Base-by-base conservation (phyloP, 441 rosid genomes). In the Gossypium trilobum region DNA sequence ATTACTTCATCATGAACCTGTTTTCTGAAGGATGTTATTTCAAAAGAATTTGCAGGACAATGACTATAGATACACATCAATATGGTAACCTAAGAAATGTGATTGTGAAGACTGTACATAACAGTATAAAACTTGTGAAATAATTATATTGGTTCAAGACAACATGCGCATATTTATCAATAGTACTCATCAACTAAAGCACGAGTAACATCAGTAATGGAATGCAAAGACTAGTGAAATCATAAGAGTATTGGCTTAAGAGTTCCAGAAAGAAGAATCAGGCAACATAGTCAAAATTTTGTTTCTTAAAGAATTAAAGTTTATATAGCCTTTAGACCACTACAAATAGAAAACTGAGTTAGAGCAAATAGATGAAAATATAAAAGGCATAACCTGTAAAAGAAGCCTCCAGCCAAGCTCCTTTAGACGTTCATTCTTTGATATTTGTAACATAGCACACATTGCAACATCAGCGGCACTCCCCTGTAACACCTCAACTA, bases 1-100 rank as follows among this genome's bases (percentile, higher is more conserved):
- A 95, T 95, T 74, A 95, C 97, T 89, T 95, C 98, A 83, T 95
- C 98, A 70, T 95, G 99, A 74, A 95, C 89, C 99, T 95, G 91
- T 55, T 54, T 80, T 65, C 65, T 51, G 22, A 14, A 74, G 19
- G 17, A 61, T 56, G 63, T 74, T 79, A 71, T 54, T 73, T 73
- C 70, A 58, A 70, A 20, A 66, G 16, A 73, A 44, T 42, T 62
- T 8, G 10, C 23, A 54, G 11, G 14, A 9, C 23, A 4, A 22
- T 14, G 63, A 70, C 39, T 56, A 10, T 19, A 55, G 44, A 68
- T n/a, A 7, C 58, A 50, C 33, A 22, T 50, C 25, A 36, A 63
- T 36, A 63, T 8, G 13, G 68, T 19, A 39, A 39, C 27, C 3
- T 6, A 20, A 36, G 44, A 36, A 36, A 36, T 36, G 44, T 36